Base-by-base conservation (phyloP, 495 filamentous ascomycete genomes). In the Recurvomyces mirabilis region DNA sequence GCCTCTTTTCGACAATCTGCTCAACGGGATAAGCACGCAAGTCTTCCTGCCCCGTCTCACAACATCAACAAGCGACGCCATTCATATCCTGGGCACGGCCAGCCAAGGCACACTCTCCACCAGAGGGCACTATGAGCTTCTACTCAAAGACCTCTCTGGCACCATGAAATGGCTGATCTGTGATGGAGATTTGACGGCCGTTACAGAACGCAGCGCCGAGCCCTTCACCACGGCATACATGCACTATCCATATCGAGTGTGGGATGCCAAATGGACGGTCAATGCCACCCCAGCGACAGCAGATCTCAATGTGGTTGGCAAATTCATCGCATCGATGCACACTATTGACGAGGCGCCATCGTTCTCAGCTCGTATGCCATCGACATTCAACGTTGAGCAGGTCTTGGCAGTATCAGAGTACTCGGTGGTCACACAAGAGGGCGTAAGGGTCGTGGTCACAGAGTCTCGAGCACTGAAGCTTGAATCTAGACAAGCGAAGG, bases 221-320 rank as follows among this genome's bases (percentile, higher is more conserved):
- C 9, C 11, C 17, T 10, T 11, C 15, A 29, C 19, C 38, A 52
- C 51, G 1, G 50, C 65, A 4, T 60, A 68, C 35, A 46, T 67
- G 1, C 67, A 69, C 36, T 70, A 65, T 36, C 69, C 71, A 0
- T 59, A 49, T 3, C 49, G 60, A 2, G 57, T 60, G 11, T 75
- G 70, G 70, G 72, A 75, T 54, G 65, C 70, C 7, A 56, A 58
- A 13, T 47, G 61, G 1, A 44, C 47, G 7, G 23, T 70, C 22
- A 43, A 14, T n/a, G 30, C 26, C 1, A n/a, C 14, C 15, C 13
- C 19, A n/a, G 29, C 26, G 2, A 38, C 17, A 2, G 7, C 12
- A 3, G 13, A 26, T 14, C 21, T 15, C 6, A 30, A 49, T 11
- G 26, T 30, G 1, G 24, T 33, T 21, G 13, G 17, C 7, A 4